Evolutionary conservation across 495 filamentous ascomycete species (phyloP).

Genomic region (Aspergillus homomorphus): DNA sequence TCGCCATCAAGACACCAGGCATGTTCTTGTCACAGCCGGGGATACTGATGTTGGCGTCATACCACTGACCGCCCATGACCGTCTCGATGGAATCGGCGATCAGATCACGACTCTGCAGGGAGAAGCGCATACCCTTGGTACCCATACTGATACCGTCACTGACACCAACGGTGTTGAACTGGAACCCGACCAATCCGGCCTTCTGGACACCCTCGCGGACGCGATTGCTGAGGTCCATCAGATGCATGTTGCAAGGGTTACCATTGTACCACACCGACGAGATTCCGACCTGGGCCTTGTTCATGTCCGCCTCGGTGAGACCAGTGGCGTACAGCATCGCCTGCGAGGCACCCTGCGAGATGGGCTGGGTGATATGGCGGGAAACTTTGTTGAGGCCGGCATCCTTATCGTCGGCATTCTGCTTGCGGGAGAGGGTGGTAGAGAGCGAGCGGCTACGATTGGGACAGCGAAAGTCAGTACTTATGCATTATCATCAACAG

Average conservation of each 20-base stretch:
- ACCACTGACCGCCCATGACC: constrained; percentile 98
- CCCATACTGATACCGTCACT: constrained; percentile 60
- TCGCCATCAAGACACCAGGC: constrained; percentile 96
- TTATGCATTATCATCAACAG: background rate
- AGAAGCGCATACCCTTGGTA: constrained; percentile 77
- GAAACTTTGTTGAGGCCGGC: constrained; percentile 72
- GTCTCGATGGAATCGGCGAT: constrained; percentile 98
- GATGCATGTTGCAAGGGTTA: constrained; percentile 99
- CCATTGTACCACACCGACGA: constrained; percentile 84
- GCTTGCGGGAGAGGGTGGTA: background rate
- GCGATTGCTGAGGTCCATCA: constrained; percentile 77
- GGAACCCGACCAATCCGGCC: constrained; percentile 75
- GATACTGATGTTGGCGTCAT: constrained; percentile 95
- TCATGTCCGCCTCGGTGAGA: constrained; percentile 75
- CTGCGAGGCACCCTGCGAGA: constrained; percentile 95
- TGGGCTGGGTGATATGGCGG: constrained; percentile 82
- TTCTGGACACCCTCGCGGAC: constrained; percentile 81
- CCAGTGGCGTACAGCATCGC: constrained; percentile 98
- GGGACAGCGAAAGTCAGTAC: background rate
- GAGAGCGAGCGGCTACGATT: background rate
- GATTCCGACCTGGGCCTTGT: constrained; percentile 93
- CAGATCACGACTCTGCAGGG: constrained; percentile 86
- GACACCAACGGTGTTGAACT: constrained; percentile 98
- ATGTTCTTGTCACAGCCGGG: constrained; percentile 99
- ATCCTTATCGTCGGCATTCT: background rate